Base-by-base conservation (phyloP, 129 eudicot genomes). In the Deinandra increscens region DNA sequence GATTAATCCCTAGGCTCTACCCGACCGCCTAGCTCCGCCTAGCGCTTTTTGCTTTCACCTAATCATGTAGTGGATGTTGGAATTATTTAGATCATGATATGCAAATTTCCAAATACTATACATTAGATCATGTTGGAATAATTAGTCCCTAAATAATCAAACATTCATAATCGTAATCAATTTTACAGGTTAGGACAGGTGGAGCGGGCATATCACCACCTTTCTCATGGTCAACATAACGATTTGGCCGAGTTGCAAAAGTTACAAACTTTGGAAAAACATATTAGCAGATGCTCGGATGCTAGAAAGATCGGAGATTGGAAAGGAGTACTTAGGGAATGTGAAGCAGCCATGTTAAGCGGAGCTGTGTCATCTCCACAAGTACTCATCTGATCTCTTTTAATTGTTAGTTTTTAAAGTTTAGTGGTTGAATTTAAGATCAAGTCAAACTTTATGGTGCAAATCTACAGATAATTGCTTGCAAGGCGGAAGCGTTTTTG, bases 401-500 rank as follows among this genome's bases (percentile, higher is more conserved):
- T 45, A 9, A 10, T 59, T 17, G 9, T 17, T 54, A 0, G 55
- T 29, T 44, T n/a, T 65, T 64, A 31, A 9, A 14, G 18, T 64
- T 20, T 29, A 34, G 43, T 31, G 6, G 22, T 49, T 37, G 43
- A 23, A 56, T 22, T 8, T 53, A 29, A 41, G 15, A 10, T 69
- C 8, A 9, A 38, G 44, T 45, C 19, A 29, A 26, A 43, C 14
- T 42, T 54, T 64, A 60, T 43, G 31, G 38, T 60, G 39, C 70
- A 59, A 43, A 64, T 23, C 15, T 61, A 4, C 73, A 84, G 88
- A 73, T 84, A 73, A 42, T 77, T 54, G 85, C 88, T 34, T 84
- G 85, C 78, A 84, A 80, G 78, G 88, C 83, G 29, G 88, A 84
- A 73, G 85, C 88, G 3, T 77, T 69, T 74, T 77, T 84, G 79